A percentile compares a stretch with the other conserved stretches of the same genome.
Evolutionary conservation across 371 early-diverging fungal species (phyloP).

Genomic region (Saksenaea oblongispora): DNA sequence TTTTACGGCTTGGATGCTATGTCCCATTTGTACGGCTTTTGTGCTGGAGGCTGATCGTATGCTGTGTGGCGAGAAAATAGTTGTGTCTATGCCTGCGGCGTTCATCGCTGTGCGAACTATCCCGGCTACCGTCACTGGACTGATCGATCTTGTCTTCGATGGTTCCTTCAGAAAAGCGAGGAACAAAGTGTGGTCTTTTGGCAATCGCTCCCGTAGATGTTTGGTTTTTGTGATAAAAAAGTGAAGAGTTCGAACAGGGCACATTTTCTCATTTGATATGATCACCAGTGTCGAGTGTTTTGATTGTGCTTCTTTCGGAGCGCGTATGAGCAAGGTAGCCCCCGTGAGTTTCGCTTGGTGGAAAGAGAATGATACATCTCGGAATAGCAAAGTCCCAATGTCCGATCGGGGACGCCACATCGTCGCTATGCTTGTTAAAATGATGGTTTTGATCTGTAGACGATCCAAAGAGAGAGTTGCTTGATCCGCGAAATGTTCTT

Average conservation of each 20-base stretch:
- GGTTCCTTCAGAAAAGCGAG: neutral
- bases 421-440: neutral
- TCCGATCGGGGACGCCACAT: neutral
- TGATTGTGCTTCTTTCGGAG: neutral
- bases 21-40: constrained; percentile 6
- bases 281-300: neutral
- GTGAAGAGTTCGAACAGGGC: neutral
- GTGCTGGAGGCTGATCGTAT: neutral
- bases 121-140: neutral
- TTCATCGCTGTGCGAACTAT: neutral
- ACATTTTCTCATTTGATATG: neutral
- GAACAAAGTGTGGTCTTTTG: neutral
- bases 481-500: no score
- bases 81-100: neutral
- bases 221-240: neutral
- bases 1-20: no score
- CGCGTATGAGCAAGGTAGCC: neutral
- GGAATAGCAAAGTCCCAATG: neutral
- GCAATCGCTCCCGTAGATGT: neutral
- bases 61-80: neutral
- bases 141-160: neutral
- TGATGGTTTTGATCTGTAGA: neutral
- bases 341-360: neutral
- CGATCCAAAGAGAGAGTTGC: neutral
- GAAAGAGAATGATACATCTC: neutral